phyloP scores from a whole-genome alignment of 345 rosid species.

The Raphanus sativus region DNA sequence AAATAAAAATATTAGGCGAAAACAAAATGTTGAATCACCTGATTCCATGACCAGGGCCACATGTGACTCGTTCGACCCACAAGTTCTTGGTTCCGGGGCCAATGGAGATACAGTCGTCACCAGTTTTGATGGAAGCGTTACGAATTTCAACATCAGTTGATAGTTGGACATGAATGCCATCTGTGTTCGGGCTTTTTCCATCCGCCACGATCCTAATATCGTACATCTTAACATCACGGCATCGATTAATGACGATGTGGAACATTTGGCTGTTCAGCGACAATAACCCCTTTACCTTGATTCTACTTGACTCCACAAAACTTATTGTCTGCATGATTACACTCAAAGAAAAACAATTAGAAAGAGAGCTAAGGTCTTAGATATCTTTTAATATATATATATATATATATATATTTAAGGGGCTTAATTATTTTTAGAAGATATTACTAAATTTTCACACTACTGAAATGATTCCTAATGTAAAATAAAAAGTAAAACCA shows the following conservation, averaged over 20 bases:
- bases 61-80: background rate
- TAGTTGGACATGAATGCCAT: background rate
- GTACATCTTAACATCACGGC: background rate
- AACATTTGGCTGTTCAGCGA: slow-evolving; percentile 5
- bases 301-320: background rate
- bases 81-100: background rate
- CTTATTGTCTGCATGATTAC: background rate
- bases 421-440: background rate
- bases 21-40: background rate
- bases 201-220: background rate
- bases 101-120: background rate
- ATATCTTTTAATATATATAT: background rate
- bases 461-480: background rate
- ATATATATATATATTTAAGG: background rate
- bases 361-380: background rate
- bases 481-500: background rate
- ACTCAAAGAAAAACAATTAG: background rate
- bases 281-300: background rate
- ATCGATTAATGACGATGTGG: background rate
- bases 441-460: background rate
- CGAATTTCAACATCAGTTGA: background rate
- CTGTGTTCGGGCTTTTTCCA: background rate
- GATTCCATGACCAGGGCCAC: background rate
- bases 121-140: background rate
- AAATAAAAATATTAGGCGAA: background rate